Conservation (phyloP, 805 yeast species). For the Cyberlindnera sargentensis region DNA sequence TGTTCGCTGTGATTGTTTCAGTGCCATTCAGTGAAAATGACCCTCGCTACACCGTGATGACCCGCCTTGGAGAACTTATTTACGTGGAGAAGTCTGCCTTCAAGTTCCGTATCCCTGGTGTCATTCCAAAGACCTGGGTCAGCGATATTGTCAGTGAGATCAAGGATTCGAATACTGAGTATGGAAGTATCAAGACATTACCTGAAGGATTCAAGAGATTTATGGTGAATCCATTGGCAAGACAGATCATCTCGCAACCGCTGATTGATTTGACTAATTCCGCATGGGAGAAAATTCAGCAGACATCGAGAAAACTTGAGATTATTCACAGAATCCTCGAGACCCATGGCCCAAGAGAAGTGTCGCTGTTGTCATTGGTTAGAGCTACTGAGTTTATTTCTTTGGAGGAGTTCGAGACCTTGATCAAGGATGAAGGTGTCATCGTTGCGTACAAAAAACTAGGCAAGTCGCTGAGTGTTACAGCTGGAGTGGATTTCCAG, state of each 20-base stretch:
- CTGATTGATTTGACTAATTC: constrained; percentile 32
- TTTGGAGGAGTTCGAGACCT: constrained; percentile 20
- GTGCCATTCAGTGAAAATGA: constrained; percentile 44
- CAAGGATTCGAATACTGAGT: constrained; percentile 12
- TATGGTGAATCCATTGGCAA: constrained; percentile 27
- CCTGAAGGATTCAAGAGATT: constrained; percentile 22
- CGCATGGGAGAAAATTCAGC: constrained; percentile 35
- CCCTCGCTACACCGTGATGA: constrained; percentile 49
- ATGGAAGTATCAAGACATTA: constrained; percentile 27
- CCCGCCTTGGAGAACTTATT: constrained; percentile 48
- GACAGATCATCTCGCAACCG: constrained; percentile 26
- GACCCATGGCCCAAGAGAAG: constrained; percentile 32
- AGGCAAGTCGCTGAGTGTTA: constrained; percentile 8
- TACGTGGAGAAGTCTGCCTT: constrained; percentile 41
- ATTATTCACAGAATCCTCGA: constrained; percentile 38
- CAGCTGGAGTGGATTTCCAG: constrained; percentile 23
- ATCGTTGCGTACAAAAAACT: constrained; percentile 23
- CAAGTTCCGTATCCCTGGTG: constrained; percentile 46
- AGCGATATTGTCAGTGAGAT: constrained; percentile 17
- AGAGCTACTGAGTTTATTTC: constrained; percentile 29
- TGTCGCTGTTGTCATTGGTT: constrained; percentile 32
- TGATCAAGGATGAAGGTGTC: constrained; percentile 14
- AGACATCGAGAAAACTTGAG: constrained; percentile 36
- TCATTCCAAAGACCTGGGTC: constrained; percentile 36
- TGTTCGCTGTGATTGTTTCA: constrained; percentile 47